Base-by-base conservation (phyloP, 495 filamentous ascomycete genomes). In the Lophiotrema nucula region DNA sequence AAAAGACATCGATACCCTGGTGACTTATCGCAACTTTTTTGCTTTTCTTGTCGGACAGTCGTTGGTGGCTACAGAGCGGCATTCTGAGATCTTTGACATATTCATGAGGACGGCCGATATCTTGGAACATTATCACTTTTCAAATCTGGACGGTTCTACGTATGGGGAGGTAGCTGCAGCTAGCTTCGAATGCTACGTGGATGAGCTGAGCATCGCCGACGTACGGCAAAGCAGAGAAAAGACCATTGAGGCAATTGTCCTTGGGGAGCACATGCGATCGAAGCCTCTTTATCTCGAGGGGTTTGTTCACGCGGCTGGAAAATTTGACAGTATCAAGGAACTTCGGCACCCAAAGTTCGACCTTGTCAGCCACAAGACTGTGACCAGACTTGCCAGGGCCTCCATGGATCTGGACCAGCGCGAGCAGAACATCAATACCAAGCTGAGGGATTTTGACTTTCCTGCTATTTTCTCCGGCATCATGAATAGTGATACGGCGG, bases 231-330 rank as follows among this genome's bases (percentile, higher is more conserved):
- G 89, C 69, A 80, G 88, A 10, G 92, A 96, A 67, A 93, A 95
- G 75, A 96, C 90, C 2, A 80, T 97, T 38, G 91, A 98, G 70
- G 89, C 85, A 0, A 79, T 98, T 38, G 79, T 97, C 21, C 73
- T 98, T 37, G 91, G 88, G 27, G 93, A 98, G 73, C 77, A 81
- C 12, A 88, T 97, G 82, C 83, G 83, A 31, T 95, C 83, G 45
- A 85, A 83, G 69, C 78, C 81, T 15, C 80, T 98, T 11, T 98
- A 93, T 66, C 87, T 88, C 55, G 91, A 97, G 67, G 91, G 87
- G 4, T 98, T 96, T 64, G 79, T 91, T 8, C 93, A 98, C 70
- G 89, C 85, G n/a, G 90, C 89, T 13, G 93, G 93, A 23, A 93
- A 93, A 69, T 88, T 91, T 65, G 84, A 89, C 8, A 82, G 84